Evolutionary conservation across 179 eudicot species (phyloP).

Genomic region (Camellia oleifera): DNA sequence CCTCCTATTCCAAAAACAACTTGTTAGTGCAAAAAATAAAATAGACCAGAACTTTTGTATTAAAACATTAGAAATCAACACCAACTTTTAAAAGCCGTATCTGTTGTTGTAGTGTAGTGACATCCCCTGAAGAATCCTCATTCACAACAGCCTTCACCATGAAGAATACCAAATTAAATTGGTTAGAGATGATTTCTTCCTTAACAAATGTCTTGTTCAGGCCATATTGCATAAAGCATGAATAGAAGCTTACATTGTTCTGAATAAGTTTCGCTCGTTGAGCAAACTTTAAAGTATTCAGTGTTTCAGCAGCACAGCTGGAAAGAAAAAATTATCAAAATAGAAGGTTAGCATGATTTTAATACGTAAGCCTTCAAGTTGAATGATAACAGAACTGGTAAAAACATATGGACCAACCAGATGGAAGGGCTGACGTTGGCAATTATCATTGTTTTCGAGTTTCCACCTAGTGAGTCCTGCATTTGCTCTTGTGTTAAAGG

Average conservation of each 20-base stretch:
- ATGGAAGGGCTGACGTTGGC: conserved; percentile 97
- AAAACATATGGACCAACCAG: conserved; percentile 41
- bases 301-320: conserved; percentile 92
- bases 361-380: neutral
- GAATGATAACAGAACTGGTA: neutral
- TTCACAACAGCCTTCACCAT: conserved; percentile 80
- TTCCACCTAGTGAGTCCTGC: conserved; percentile 98
- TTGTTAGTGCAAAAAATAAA: conserved; percentile 11
- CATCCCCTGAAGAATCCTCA: conserved; percentile 94
- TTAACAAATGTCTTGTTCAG: neutral
- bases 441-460: conserved; percentile 95
- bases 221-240: conserved; percentile 4
- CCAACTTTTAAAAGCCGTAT: conserved; percentile 72
- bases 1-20: conserved; percentile 58
- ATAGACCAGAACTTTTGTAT: neutral
- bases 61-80: conserved; percentile 13
- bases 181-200: neutral
- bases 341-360: neutral
- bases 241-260: conserved; percentile 74
- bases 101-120: conserved; percentile 67
- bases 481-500: conserved; percentile 15
- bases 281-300: conserved; percentile 92
- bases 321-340: conserved; percentile 10
- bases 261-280: conserved; percentile 94
- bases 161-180: conserved; percentile 7